Conservation (phyloP, 2,329 filamentous ascomycete genomes). For the Zarea fungicola region DNA sequence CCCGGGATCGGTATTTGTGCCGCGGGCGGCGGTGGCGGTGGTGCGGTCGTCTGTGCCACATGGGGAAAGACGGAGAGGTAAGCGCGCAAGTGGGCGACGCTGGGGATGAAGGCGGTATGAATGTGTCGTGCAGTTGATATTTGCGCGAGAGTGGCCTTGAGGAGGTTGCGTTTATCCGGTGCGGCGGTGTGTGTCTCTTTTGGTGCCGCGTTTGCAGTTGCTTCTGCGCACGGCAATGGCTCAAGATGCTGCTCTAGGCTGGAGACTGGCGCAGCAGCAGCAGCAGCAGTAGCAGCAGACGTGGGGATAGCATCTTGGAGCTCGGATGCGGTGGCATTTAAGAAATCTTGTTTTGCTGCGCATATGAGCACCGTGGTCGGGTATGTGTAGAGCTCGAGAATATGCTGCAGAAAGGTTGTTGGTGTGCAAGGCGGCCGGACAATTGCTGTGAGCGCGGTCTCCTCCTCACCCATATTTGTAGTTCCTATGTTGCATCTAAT, state of each 20-base stretch:
- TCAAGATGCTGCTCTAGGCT: no score
- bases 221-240: no score
- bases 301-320: slow-evolving; percentile 26
- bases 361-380: slow-evolving; percentile 69
- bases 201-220: no score
- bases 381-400: slow-evolving; percentile 51
- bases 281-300: no score
- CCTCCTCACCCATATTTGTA: no score
- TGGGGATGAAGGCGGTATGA: slow-evolving; percentile 66
- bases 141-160: slow-evolving; percentile 62
- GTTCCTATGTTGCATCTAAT: no score
- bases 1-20: slow-evolving; percentile 8
- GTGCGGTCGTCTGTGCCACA: slow-evolving; percentile 27
- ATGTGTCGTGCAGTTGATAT: slow-evolving; percentile 65
- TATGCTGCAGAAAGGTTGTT: slow-evolving; percentile 58
- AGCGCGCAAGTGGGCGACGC: slow-evolving; percentile 71
- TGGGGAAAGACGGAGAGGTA: slow-evolving; percentile 57
- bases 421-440: slow-evolving; percentile 50
- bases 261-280: no score
- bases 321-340: slow-evolving; percentile 51
- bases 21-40: slow-evolving; percentile 30
- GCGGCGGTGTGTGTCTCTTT: slow-evolving; percentile 1
- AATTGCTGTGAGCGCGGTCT: no score
- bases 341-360: slow-evolving; percentile 58
- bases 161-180: slow-evolving; percentile 32